A percentile compares a stretch with the other conserved stretches of the same genome.
Evolutionary conservation across 192 early-diverging fungal genomes (phyloP).

Genomic region (Backusella parvicylindrica): DNA sequence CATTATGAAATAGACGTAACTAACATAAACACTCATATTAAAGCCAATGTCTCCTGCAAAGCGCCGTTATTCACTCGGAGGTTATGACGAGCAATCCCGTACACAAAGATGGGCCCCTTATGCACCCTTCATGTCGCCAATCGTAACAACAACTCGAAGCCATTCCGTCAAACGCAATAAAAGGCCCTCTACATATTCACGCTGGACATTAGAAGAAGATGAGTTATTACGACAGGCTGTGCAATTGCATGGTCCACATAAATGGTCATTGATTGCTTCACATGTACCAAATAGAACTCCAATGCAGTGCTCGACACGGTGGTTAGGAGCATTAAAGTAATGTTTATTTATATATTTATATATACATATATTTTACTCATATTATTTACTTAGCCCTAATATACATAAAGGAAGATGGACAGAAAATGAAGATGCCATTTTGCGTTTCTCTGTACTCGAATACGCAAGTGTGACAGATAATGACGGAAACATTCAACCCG

Average conservation of each 20-base stretch:
- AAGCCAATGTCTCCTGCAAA: conserved; percentile 8
- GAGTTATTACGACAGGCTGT: conserved; percentile 39
- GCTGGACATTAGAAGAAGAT: conserved; percentile 47
- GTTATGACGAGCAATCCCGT: background rate
- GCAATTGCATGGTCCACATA: conserved; percentile 41
- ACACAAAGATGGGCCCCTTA: conserved; percentile 2
- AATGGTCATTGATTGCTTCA: conserved; percentile 46
- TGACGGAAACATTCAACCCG: conserved; percentile 32
- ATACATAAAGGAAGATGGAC: conserved; percentile 53
- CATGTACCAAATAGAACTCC: conserved; percentile 49
- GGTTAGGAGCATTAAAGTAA: conserved; percentile 47
- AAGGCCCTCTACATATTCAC: conserved; percentile 39
- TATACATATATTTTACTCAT: background rate
- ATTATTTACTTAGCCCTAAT: conserved; percentile 30
- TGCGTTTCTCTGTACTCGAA: conserved; percentile 40
- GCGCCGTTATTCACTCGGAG: conserved; percentile 6
- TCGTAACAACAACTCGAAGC: conserved; percentile 10
- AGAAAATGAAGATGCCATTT: conserved; percentile 42
- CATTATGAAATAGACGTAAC: background rate
- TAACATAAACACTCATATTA: background rate
- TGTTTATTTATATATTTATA: background rate
- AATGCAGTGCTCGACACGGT: conserved; percentile 51
- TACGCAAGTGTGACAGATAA: conserved; percentile 35
- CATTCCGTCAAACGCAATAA: conserved; percentile 30
- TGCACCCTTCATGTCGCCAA: conserved; percentile 11